Base-by-base conservation (phyloP, 1,284 basidiomycete species). In the Heterobasidion irregulare region DNA sequence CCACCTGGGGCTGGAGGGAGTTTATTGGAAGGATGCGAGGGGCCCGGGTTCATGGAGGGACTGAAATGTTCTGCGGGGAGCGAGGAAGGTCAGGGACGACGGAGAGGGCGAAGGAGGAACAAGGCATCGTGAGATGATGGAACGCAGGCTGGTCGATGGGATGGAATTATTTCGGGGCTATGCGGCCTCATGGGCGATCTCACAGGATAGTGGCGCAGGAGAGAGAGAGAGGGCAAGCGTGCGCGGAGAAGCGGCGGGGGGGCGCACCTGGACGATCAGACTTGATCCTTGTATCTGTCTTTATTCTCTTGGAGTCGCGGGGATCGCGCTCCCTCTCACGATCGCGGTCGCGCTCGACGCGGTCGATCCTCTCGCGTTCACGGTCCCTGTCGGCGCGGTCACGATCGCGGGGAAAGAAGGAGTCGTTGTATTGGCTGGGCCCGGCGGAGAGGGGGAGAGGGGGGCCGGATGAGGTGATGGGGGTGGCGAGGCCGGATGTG, bases 271-370 rank as follows among this genome's bases (percentile, higher is more conserved):
- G 60, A 54, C 70, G 64, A 64, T 72, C 70, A 36, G 60, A 56
- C 61, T 71, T 72, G 62, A 70, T 67, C 45, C 68, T 26, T 26
- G 26, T 59, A 58, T 66, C 63, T 47, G 62, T 65, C 61, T 78
- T 78, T 58, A 75, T 71, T 47, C 77, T 70, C 61, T 78, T 77
- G 36, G 72, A 66, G 53, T 79, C 76, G 53, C 62, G 66, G 57
- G 59, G 68, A 19, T 67, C 65, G 18, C 67, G 55, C 35, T 62
- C 64, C 4, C 64, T 59, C 18, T 67, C 65, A 32, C 62, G 65
- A 56, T 60, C 72, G 56, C 60, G 47, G 53, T 65, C 58, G 57
- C 62, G 59, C 47, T 70, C 68, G 16, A 69, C 65, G 38, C 70
- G 71, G 32, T 65, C 47, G 66, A 61, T 52, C 70, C 66, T 32